phyloP scores from a whole-genome alignment of 192 early-diverging fungal species.

The Coemansia pectinata region DNA sequence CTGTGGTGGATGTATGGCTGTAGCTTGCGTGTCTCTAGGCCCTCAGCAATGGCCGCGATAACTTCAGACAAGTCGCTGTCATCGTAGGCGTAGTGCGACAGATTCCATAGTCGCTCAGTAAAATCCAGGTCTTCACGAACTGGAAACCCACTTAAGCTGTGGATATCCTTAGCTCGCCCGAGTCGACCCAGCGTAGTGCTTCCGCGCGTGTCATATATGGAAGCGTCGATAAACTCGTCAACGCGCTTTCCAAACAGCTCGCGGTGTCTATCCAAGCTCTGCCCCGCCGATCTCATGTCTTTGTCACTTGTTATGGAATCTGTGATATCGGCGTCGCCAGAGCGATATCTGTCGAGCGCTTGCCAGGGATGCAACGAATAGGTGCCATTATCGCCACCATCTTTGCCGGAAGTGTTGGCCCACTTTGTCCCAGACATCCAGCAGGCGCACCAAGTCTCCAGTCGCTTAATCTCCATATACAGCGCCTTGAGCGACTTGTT shows the following conservation, averaged over 20 bases:
- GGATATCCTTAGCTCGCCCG: conserved; percentile 3
- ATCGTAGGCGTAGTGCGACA: conserved; percentile 38
- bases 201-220: conserved; percentile 31
- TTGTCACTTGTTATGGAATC: not conserved
- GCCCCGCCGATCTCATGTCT: not conserved
- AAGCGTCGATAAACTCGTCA: conserved; percentile 35
- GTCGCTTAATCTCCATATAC: conserved; percentile 34
- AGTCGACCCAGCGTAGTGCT: conserved; percentile 8
- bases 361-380: conserved; percentile 24
- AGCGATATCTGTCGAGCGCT: not conserved
- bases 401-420: conserved; percentile 1
- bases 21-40: conserved; percentile 40
- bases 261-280: conserved; percentile 22
- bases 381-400: not conserved
- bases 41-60: conserved; percentile 46
- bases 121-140: conserved; percentile 44
- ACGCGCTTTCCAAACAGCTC: conserved; percentile 22
- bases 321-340: not conserved
- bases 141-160: conserved; percentile 20
- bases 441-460: conserved; percentile 41
- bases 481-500: conserved; percentile 20
- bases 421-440: conserved; percentile 36
- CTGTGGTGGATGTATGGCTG: conserved; percentile 41
- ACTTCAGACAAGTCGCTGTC: conserved; percentile 38
- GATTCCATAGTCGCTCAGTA: conserved; percentile 47